Base-by-base conservation (phyloP, 345 rosid genomes). In the Kandelia obovata region DNA sequence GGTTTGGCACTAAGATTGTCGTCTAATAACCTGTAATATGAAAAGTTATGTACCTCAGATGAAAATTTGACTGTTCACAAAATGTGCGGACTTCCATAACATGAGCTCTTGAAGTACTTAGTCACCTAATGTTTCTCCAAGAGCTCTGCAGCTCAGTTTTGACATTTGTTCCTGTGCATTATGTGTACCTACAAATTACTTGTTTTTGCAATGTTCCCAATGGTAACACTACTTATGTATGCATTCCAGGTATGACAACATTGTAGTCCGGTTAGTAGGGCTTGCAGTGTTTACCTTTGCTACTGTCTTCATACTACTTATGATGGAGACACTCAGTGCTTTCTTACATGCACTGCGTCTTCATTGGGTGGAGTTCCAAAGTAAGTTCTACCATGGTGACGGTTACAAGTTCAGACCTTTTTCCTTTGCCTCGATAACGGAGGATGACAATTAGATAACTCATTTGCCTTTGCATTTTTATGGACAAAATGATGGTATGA, bases 241-340 rank as follows among this genome's bases (percentile, higher is more conserved):
- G 46, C 8, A 17, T 69, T 68, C 51, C 88, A 91, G 98, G 89
- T 94, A 91, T 46, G 93, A 91, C 32, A 94, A 81, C 83, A 66
- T 92, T 32, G 72, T 87, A 68, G 77, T 92, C 74, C 81, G 92
- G 69, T 73, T 91, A 65, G 79, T 87, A 46, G 99, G 99, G 64
- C 67, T 94, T 66, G 92, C 82, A 10, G 92, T 91, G 60, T 94
- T 94, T 76, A 88, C 92, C n/a, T 92, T 94, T 75, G 97, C 99
- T 25, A 94, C 99, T 23, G 89, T 89, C 34, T 94, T 89, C 84
- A 86, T 94, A 79, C 84, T 94, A 52, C 88, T 94, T 35, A 87
- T 91, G 93, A 94, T 94, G 97, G 99, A 94, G 84, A 87, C 96
- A 7, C 92, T 94, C 55, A 92, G 99, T 58, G 97, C 99, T 32